Evolutionary conservation across 805 yeast genomes (phyloP), one percentile per base, ranked within the genome.

Genomic region (Clavispora phyllophila): DNA sequence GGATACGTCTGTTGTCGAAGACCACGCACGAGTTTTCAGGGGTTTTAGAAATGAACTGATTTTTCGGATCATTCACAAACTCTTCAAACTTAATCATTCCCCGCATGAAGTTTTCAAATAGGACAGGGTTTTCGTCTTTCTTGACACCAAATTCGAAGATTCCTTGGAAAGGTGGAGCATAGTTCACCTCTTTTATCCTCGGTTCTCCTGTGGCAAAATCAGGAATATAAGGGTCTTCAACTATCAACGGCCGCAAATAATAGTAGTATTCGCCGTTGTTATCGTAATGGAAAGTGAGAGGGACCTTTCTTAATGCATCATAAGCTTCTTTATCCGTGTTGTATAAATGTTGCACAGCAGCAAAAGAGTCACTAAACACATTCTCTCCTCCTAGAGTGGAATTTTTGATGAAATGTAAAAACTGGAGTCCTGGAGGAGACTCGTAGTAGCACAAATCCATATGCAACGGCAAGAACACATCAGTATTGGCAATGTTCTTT

Each of bases 131-230:
- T 22, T 49, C 51, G 25, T 65, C 61, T 12, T 62, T 62, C 14
- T 71, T 68, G n/a, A 77, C 72, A 15, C 80, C 81, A 42, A 62
- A 63, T 48, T 83, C 87, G 44, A 80, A 77, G 1, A 91, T 91
- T 0, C 86, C 91, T 56, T 85, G 95, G 65, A 83, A 84, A 9
- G 90, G 91, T 2, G 95, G 93, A 0, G 91, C 80, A 59, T 84
- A 85, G 56, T 82, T 83, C 15, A 84, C 76, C 41, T 75, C 81
- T 50, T 73, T 74, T 48, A 83, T 75, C 28, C 54, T 43, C 0
- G 60, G 57, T 6, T 44, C 57, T 5, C 64, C 59, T 14, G 55
- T 42, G 13, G 57, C 56, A 15, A 67, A 66, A 44, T 75, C 76
- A 24, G 41, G 40, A 17, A 48, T 12, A 36, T 37, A 46, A 2